Evolutionary conservation across 148 eudicot species (phyloP), one percentile per base, ranked within the genome.

Genomic region (Diospyros kaki): DNA sequence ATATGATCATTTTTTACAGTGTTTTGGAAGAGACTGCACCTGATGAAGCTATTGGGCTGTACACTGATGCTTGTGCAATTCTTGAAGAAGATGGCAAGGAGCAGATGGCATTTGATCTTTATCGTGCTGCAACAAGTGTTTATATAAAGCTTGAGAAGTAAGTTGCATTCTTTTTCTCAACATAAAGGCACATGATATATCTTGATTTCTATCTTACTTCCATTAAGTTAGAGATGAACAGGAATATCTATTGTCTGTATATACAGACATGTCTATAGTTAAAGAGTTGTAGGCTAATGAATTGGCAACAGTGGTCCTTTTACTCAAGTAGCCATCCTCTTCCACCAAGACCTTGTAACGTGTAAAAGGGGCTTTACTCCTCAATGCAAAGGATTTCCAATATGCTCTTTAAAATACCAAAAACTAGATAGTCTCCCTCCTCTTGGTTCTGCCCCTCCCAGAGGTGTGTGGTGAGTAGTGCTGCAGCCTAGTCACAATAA

Each of bases 1-100:
- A 38, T 53, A 9, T 63, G 15, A 71, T 61, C 18, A 44, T 48
- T 73, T 61, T 2, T 71, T 63, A 18, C 75, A 88, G 98, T 79
- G 87, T 87, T 72, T 66, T 93, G 68, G 98, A 87, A 77, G 98
- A 93, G 46, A 73, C 87, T 71, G 69, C 53, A 6, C 98, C 98
- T 51, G 93, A 90, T 28, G 84, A 85, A 83, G 91, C 98, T 66
- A 79, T 89, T 65, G 77, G 66, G 77, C 73, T 93, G 72, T 93
- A 93, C 59, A 81, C 68, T 71, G 89, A 86, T 77, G 89, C 98
- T 73, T 87, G 91, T 86, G 86, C 28, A 9, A 74, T 83, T 68
- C 96, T 90, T 51, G 98, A 93, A 84, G 98, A 93, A 46, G 98
- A 90, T 78, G 93, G 81, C 50, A 93, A 93, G 81, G 93, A 89